Evolutionary conservation across 495 filamentous ascomycete species (phyloP).

Genomic region (Chlorociboria aeruginascens): DNA sequence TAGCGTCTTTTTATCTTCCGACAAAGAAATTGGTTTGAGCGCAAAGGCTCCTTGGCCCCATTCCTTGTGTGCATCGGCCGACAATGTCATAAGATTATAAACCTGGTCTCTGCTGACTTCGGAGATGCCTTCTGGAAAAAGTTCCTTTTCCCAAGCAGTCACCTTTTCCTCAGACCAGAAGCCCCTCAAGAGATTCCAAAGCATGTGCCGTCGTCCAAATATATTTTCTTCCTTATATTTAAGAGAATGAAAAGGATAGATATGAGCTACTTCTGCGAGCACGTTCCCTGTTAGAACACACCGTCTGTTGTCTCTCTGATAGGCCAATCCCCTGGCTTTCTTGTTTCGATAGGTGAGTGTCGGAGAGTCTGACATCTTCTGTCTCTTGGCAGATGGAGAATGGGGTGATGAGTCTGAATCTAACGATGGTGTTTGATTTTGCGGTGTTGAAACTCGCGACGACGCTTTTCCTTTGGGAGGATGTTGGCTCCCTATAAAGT

Average conservation of each 20-base stretch:
- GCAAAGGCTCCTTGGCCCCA: slow-evolving; percentile 14
- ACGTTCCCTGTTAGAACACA: slow-evolving; percentile 14
- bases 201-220: slow-evolving; percentile 5
- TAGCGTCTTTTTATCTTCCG: slow-evolving; percentile 9
- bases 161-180: slow-evolving; percentile 15
- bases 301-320: slow-evolving; percentile 4
- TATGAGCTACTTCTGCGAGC: slow-evolving; percentile 8
- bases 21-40: slow-evolving; percentile 11
- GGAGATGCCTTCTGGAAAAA: slow-evolving; percentile 10
- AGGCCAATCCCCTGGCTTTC: neutral
- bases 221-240: slow-evolving; percentile 7
- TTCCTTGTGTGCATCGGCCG: neutral
- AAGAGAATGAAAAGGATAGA: slow-evolving; percentile 6
- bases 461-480: neutral
- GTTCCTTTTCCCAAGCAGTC: slow-evolving; percentile 10
- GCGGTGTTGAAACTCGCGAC: neutral
- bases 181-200: slow-evolving; percentile 6
- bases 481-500: neutral
- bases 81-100: slow-evolving; percentile 12
- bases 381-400: slow-evolving; percentile 3
- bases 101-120: slow-evolving; percentile 5
- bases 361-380: too few species aligned
- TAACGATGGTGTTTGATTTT: neutral
- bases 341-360: neutral
- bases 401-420: neutral